phyloP scores from a whole-genome alignment of 2,329 filamentous ascomycete genomes.

The Aspergillus ustus region DNA sequence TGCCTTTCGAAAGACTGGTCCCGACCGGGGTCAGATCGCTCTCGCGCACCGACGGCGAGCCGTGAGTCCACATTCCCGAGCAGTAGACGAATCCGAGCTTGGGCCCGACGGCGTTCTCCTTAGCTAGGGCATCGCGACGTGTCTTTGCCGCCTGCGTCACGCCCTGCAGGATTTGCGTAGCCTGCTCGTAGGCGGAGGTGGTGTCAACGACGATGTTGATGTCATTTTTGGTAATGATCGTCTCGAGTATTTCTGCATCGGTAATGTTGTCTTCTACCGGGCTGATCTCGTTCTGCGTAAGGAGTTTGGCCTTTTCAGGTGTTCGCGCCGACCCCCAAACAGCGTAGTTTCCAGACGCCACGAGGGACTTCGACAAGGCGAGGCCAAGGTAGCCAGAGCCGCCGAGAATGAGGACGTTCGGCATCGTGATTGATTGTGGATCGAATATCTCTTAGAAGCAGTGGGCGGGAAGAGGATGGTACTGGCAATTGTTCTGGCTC shows the following conservation, averaged over 20 bases:
- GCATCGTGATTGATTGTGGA: constrained; percentile 26
- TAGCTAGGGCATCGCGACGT: not conserved
- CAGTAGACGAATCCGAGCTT: constrained; percentile 47
- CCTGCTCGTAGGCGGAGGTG: constrained; percentile 30
- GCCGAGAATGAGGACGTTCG: constrained; percentile 38
- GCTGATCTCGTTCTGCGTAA: constrained; percentile 22
- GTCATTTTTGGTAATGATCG: constrained; percentile 24
- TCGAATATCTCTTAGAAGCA: not conserved
- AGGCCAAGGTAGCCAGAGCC: constrained; percentile 40
- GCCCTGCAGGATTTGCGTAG: constrained; percentile 27
- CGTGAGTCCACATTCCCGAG: constrained; percentile 46
- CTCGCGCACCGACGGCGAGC: constrained; percentile 31
- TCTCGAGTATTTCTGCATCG: constrained; percentile 11
- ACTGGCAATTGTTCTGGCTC: not conserved
- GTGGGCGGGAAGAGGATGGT: not conserved
- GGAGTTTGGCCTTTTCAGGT: constrained; percentile 34
- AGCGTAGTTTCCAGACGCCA: constrained; percentile 35
- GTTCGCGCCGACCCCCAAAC: constrained; percentile 44
- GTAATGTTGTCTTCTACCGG: not conserved
- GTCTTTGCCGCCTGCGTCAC: constrained; percentile 21
- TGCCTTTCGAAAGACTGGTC: not conserved
- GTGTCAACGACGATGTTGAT: constrained; percentile 45
- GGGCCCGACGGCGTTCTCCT: constrained; percentile 24
- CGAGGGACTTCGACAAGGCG: constrained; percentile 25
- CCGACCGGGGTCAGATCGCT: constrained; percentile 17